phyloP scores from a whole-genome alignment of 192 early-diverging fungal genomes.

The Phlyctochytrium bullatum region DNA sequence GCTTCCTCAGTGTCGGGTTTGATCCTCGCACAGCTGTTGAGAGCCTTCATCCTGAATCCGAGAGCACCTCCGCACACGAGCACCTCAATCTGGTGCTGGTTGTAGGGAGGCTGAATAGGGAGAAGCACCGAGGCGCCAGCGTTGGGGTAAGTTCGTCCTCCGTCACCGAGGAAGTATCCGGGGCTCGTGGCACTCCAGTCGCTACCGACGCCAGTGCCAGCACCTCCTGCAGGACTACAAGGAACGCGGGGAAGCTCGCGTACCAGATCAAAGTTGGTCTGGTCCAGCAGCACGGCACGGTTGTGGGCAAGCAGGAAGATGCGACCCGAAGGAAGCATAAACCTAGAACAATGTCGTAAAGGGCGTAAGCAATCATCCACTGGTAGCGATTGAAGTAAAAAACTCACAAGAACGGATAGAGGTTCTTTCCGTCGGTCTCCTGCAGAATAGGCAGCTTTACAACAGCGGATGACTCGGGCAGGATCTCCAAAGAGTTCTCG shows the following conservation, averaged over 20 bases:
- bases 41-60: constrained; percentile 6
- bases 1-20: constrained; percentile 10
- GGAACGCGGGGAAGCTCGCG: constrained; percentile 48
- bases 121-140: constrained; percentile 54
- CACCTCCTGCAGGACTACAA: constrained; percentile 6
- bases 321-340: constrained; percentile 13
- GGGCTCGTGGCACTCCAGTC: no score
- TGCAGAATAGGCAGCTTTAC: constrained; percentile 4
- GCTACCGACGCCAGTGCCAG: no score
- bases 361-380: no score
- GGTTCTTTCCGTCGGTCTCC: constrained; percentile 9
- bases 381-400: no score
- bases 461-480: constrained; percentile 2
- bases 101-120: constrained; percentile 53
- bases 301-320: constrained; percentile 9
- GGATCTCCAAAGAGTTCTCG: background rate
- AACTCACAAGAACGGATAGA: constrained; percentile 21
- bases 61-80: constrained; percentile 59
- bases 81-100: constrained; percentile 53
- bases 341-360: no score
- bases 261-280: constrained; percentile 29
- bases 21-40: constrained; percentile 12
- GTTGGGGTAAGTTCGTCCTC: constrained; percentile 51
- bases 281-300: constrained; percentile 6
- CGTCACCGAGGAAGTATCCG: no score